Percentiles rank a stretch among this genome's conserved stretches.
Evolutionary conservation across 2,329 filamentous ascomycete genomes (phyloP).

Genomic region (Ophiostoma quercus): DNA sequence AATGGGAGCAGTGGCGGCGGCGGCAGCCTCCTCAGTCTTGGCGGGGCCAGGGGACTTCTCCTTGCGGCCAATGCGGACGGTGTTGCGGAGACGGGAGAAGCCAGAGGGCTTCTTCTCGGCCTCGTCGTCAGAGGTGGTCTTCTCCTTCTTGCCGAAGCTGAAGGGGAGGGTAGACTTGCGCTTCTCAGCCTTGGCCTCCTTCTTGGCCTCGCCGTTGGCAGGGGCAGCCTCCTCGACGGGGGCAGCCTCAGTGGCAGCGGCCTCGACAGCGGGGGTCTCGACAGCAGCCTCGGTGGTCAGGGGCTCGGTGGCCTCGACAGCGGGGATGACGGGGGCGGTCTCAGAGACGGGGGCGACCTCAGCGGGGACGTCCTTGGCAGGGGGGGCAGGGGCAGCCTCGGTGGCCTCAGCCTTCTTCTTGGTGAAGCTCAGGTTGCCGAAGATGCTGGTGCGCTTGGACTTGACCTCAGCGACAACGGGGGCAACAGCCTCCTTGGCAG

Average conservation of each 20-base stretch:
- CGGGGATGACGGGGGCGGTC: conserved; percentile 54
- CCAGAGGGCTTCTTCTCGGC: conserved; percentile 54
- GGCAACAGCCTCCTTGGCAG: conserved; percentile 31
- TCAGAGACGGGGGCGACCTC: conserved; percentile 44
- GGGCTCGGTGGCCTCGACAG: conserved; percentile 53
- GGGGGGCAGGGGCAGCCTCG: conserved; percentile 40
- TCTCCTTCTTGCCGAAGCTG: conserved; percentile 69
- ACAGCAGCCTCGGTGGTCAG: conserved; percentile 52
- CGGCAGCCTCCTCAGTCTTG: conserved; percentile 36
- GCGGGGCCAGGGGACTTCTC: conserved; percentile 45
- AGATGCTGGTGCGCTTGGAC: conserved; percentile 47
- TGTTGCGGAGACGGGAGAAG: conserved; percentile 58
- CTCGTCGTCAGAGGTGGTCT: conserved; percentile 64
- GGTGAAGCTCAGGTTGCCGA: conserved; percentile 51
- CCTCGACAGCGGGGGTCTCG: conserved; percentile 31
- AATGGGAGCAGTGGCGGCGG: conserved; percentile 35
- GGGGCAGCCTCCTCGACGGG: conserved; percentile 34
- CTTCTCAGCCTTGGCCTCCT: conserved; percentile 67
- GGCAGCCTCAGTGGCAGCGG: conserved; percentile 35
- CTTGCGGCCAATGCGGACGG: conserved; percentile 46
- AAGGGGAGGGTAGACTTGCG: conserved; percentile 74
- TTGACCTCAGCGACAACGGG: conserved; percentile 40
- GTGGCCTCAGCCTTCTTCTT: conserved; percentile 53
- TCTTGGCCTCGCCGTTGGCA: conserved; percentile 52
- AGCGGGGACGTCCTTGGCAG: conserved; percentile 41